These are phyloP conservation scores for Hypoxylon sp. DNA, from an alignment of 2,329 filamentous ascomycete genomes.

Conservation along the genomic window DNA sequence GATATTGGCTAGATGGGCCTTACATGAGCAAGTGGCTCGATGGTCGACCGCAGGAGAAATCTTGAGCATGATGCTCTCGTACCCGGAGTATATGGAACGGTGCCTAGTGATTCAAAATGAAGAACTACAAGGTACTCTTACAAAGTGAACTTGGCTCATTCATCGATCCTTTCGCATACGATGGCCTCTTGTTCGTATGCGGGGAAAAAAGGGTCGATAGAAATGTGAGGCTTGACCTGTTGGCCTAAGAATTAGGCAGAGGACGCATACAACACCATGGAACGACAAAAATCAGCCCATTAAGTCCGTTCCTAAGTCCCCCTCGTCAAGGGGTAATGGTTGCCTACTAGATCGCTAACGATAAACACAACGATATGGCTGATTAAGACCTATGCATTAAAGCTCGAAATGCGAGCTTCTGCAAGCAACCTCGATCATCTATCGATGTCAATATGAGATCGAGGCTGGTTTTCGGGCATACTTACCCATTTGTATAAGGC, in stretches of 20 bases:
- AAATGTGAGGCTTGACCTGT: neutral
- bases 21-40: conserved; percentile 81
- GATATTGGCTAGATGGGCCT: conserved; percentile 93
- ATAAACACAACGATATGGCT: neutral
- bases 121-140: neutral
- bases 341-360: neutral
- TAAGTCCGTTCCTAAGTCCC: neutral
- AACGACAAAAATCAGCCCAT: neutral
- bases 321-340: neutral
- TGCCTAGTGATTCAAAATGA: neutral
- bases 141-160: neutral
- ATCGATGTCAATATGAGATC: neutral
- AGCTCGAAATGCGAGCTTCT: neutral
- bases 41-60: conserved; percentile 56
- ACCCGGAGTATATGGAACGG: neutral
- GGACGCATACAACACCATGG: neutral
- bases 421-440: neutral
- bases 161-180: neutral
- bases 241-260: neutral
- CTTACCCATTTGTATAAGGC: neutral
- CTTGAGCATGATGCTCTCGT: conserved; percentile 14
- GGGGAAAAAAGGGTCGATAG: neutral
- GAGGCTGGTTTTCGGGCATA: neutral
- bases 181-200: neutral
- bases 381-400: neutral